Evolutionary conservation across 257 asterid genomes (phyloP).

Genomic region (Cinchona pubescens): DNA sequence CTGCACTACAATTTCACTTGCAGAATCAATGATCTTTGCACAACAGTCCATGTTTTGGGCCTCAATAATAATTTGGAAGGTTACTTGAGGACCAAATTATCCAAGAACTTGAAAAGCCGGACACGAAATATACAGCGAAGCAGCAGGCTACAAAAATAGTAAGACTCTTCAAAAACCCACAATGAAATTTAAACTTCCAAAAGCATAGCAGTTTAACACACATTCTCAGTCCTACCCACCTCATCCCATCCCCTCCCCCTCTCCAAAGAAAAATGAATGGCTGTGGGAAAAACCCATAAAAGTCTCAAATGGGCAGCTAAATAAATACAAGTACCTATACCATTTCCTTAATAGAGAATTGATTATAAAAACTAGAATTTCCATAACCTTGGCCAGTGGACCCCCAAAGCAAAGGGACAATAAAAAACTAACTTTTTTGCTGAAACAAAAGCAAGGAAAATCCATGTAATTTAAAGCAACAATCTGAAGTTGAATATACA

Average conservation of each 20-base stretch:
- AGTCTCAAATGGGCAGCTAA: not conserved
- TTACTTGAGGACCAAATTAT: not conserved
- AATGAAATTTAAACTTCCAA: not conserved
- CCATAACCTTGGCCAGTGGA: not conserved
- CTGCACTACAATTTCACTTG: not conserved
- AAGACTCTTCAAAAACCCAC: not conserved
- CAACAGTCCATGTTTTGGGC: not conserved
- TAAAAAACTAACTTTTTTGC: not conserved
- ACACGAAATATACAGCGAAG: not conserved
- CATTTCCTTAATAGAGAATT: not conserved
- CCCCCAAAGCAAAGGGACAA: not conserved
- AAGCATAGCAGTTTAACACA: not conserved
- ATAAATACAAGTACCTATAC: not conserved
- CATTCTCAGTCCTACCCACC: too few relatives aligned
- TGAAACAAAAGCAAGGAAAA: not conserved
- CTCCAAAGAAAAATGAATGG: too few relatives aligned
- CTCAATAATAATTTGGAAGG: not conserved
- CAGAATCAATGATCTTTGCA: not conserved
- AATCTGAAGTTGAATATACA: not conserved
- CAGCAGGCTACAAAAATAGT: not conserved
- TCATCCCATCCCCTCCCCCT: not conserved
- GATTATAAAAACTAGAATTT: not conserved
- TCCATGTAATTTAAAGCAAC: not conserved
- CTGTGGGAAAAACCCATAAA: too few relatives aligned
- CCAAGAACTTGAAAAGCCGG: not conserved